These are phyloP conservation scores for Entomortierella chlamydospora DNA, from an alignment of 192 early-diverging fungal genomes.

Conservation along the genomic window DNA sequence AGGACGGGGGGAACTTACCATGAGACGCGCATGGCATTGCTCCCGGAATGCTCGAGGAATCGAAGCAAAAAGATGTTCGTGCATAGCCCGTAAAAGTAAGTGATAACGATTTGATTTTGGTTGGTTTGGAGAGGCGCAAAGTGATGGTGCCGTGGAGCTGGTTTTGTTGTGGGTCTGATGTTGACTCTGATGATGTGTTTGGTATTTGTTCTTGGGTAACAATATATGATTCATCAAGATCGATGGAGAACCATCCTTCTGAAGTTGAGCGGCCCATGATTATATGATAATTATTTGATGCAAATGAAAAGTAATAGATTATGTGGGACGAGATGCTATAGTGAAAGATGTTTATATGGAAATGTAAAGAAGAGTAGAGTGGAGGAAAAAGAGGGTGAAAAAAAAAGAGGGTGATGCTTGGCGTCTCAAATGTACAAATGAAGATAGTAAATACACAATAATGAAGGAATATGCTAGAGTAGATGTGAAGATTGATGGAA, in stretches of 20 bases:
- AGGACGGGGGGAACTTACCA: too few relatives aligned
- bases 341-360: not conserved
- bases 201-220: constrained; percentile 15
- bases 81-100: constrained; percentile 25
- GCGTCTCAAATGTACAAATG: not conserved
- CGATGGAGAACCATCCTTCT: constrained; percentile 25
- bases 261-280: constrained; percentile 12
- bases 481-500: not conserved
- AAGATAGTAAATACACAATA: not conserved
- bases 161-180: not conserved
- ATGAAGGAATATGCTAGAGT: not conserved
- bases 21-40: constrained; percentile 9
- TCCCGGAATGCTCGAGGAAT: constrained; percentile 26
- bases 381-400: not conserved
- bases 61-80: constrained; percentile 29
- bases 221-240: constrained; percentile 17
- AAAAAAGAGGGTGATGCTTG: not conserved
- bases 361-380: not conserved
- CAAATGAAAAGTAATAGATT: not conserved
- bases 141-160: constrained; percentile 24
- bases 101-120: constrained; percentile 37
- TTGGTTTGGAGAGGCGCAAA: constrained; percentile 34
- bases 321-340: not conserved
- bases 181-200: not conserved
- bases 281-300: not conserved